A percentile compares a stretch with the other conserved stretches of the same genome.
phyloP scores from a whole-genome alignment of 2,329 filamentous ascomycete genomes.

The Dendrostoma leiphaemia region DNA sequence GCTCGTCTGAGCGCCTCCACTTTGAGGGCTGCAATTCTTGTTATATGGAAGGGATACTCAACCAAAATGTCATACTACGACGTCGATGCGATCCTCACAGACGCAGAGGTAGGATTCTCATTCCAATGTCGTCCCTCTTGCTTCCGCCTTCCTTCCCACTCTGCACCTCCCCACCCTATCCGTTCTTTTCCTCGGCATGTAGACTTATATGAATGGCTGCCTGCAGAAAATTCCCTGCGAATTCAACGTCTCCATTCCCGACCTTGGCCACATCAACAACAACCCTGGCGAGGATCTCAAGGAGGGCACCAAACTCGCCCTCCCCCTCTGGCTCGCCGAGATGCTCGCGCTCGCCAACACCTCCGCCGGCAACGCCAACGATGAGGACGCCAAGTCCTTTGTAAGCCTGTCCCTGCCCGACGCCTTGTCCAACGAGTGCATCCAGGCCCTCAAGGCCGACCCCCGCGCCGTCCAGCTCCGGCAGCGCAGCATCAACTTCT shows the following conservation, averaged over 20 bases:
- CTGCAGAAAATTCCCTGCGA: constrained; percentile 88
- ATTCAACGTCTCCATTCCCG: constrained; percentile 85
- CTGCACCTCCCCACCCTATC: too few species aligned
- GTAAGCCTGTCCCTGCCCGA: constrained; percentile 79
- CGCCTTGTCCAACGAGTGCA: constrained; percentile 73
- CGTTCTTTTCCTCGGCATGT: too few species aligned
- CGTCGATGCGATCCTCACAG: constrained; percentile 79
- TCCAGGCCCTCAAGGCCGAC: constrained; percentile 89
- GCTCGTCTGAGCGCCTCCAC: neutral
- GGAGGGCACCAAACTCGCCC: constrained; percentile 72
- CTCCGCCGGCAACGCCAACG: constrained; percentile 28
- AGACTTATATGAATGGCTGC: too few species aligned
- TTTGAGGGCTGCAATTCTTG: neutral
- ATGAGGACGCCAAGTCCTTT: constrained; percentile 52
- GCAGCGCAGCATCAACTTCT: constrained; percentile 82
- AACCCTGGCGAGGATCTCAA: constrained; percentile 72
- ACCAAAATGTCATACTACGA: constrained; percentile 75
- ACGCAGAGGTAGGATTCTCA: constrained; percentile 62
- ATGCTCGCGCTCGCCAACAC: constrained; percentile 75
- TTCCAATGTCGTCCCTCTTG: neutral
- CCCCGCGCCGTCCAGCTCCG: constrained; percentile 81
- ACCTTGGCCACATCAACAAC: constrained; percentile 86
- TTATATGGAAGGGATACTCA: too few species aligned
- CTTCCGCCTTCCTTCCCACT: neutral
- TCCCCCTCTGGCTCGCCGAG: constrained; percentile 92